Evolutionary conservation across 768 basidiomycete genomes (phyloP), one percentile per base, ranked within the genome.

Genomic region (Phlegmacium glaucopus): DNA sequence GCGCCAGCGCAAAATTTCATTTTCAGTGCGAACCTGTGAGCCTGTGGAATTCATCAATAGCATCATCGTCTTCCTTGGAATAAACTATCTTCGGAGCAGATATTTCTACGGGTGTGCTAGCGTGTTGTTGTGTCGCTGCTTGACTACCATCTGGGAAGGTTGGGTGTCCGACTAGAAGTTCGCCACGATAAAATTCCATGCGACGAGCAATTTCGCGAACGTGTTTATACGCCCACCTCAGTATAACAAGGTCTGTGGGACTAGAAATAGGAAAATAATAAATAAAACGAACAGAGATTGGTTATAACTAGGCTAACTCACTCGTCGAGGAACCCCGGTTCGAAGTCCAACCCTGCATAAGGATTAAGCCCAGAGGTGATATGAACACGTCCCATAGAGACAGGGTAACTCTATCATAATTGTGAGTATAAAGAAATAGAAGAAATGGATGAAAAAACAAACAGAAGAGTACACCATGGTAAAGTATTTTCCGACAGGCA

Each of bases 201-300:
- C 83, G 77, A 30, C 83, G 75, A 7, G 68, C 64, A 12, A 79
- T 49, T 59, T 86, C 83, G 1, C 82, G 72, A 5, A 58, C 45
- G 39, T 69, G 69, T 53, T 85, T 86, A 61, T 83, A 85, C 0
- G 56, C 68, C 70, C 78, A 77, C 39, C 64, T 66, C 37, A 82
- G 48, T n/a, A 72, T 58, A 1, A 58, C 66, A 6, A 83, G 25
- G 52, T 80, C 78, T 6, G 67, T 64, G 4, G 62, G 56, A 8
- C 72, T 75, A 16, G 6, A 44, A 44, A 34, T 34, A n/a, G 6
- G 32, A 12, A 34, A 4, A n/a, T 42, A n/a, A 34, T n/a, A n/a
- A n/a, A n/a, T n/a, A 32, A 2, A 18, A 6, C 7, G 32, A 34
- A 4, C 32, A 6, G 32, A 34, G 22, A 22, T 22, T 22, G 22